Conservation (phyloP, 2,329 filamentous ascomycete species). For the Diplodia corticola region DNA sequence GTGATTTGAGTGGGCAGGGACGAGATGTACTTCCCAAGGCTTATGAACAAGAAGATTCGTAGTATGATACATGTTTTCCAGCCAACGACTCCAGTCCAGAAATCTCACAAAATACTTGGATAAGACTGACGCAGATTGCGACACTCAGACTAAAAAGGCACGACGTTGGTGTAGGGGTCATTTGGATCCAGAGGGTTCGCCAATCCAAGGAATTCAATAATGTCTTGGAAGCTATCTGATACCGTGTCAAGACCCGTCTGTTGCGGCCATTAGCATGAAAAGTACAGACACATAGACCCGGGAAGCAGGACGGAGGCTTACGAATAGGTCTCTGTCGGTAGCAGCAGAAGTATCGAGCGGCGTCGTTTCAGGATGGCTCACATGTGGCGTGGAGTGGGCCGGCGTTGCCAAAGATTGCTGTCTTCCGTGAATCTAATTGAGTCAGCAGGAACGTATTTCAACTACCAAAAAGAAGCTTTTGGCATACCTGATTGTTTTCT, state of each 20-base stretch:
- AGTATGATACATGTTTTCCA: neutral
- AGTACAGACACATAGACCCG: too few species aligned
- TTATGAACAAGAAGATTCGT: neutral
- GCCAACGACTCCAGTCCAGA: neutral
- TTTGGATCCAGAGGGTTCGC: neutral
- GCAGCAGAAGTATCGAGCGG: neutral
- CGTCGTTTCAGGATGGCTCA: neutral
- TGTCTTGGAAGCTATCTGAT: conserved; percentile 8
- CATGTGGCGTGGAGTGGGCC: neutral
- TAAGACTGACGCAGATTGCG: neutral
- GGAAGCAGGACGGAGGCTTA: neutral
- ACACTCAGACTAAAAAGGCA: neutral
- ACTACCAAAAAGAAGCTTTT: too few species aligned
- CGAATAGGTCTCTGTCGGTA: neutral
- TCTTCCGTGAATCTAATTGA: neutral
- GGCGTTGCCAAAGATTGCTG: neutral
- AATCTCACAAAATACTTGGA: neutral
- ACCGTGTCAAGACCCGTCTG: conserved; percentile 10
- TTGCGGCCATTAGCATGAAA: neutral
- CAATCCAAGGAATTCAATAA: conserved; percentile 6
- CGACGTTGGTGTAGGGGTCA: neutral
- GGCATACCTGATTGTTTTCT: neutral
- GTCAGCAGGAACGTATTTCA: neutral
- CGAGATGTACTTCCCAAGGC: neutral
- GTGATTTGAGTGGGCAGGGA: neutral